phyloP scores from a whole-genome alignment of 345 rosid genomes.

The Reutealis trisperma region DNA sequence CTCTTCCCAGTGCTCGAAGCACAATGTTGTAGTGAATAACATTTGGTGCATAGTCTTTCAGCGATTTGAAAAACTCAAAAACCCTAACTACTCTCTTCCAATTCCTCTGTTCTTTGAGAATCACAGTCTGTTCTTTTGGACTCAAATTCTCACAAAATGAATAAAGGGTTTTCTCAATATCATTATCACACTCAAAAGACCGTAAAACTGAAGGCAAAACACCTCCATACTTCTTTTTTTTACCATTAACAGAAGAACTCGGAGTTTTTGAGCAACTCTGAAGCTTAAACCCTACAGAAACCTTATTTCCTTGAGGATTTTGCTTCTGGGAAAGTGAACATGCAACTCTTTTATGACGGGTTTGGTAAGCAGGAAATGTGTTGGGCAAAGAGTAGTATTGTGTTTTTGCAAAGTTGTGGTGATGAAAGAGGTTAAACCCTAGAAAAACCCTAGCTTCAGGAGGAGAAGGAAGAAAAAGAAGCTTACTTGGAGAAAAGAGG shows the following conservation, averaged over 20 bases:
- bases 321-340: conserved; percentile 21
- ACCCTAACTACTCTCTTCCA: conserved; percentile 62
- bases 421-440: conserved; percentile 29
- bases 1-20: conserved; percentile 76
- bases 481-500: conserved; percentile 42
- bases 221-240: conserved; percentile 51
- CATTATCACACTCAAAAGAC: conserved; percentile 54
- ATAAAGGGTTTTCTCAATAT: conserved; percentile 56
- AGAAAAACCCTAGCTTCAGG: conserved; percentile 27
- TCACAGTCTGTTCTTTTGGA: conserved; percentile 79
- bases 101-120: conserved; percentile 67
- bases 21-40: conserved; percentile 84
- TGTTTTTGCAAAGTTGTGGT: conserved; percentile 4
- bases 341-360: conserved; percentile 3
- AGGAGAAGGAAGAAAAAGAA: conserved; percentile 31
- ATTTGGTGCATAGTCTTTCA: conserved; percentile 60
- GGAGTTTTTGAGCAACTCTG: conserved; percentile 47
- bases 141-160: conserved; percentile 52
- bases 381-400: background rate
- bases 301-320: conserved; percentile 29
- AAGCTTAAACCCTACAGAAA: conserved; percentile 48
- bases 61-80: conserved; percentile 70
- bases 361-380: background rate
- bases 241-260: conserved; percentile 37
- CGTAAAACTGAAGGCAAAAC: conserved; percentile 61